These are phyloP conservation scores for Pyrenochaeta sp. DNA, from an alignment of 2,329 filamentous ascomycete genomes.

Conservation along the genomic window DNA sequence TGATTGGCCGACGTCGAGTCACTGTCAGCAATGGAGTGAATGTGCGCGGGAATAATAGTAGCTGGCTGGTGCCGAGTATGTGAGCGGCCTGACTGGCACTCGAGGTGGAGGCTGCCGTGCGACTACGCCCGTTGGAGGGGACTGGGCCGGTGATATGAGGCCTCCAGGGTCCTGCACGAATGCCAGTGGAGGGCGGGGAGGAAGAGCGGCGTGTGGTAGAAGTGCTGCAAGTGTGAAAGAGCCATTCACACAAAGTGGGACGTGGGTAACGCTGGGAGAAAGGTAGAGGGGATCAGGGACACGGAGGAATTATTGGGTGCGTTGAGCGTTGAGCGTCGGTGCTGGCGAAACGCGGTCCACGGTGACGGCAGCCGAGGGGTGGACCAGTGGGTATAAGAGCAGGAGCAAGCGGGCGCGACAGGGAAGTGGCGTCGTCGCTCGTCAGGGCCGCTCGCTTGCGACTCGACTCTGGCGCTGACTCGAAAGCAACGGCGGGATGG, in stretches of 20 bases:
- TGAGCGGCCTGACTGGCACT: neutral
- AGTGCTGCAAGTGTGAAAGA: slow-evolving; percentile 33
- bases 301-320: neutral
- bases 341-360: neutral
- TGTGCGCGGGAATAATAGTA: neutral
- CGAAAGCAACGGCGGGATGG: slow-evolving; percentile 12
- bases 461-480: neutral
- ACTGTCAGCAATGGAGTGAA: neutral
- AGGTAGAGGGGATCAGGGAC: too few species aligned
- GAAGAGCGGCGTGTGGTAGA: slow-evolving; percentile 25
- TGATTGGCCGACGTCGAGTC: neutral
- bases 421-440: slow-evolving; percentile 14
- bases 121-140: slow-evolving; percentile 47
- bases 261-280: neutral
- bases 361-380: slow-evolving; percentile 2
- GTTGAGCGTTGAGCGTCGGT: neutral
- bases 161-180: slow-evolving; percentile 30
- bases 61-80: neutral
- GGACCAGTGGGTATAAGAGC: slow-evolving; percentile 3
- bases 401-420: slow-evolving; percentile 1
- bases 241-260: slow-evolving; percentile 43
- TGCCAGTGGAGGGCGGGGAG: slow-evolving; percentile 29
- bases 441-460: slow-evolving; percentile 7
- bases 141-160: slow-evolving; percentile 44
- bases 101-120: neutral